These are phyloP conservation scores for Mallotus nudiflorus DNA, from an alignment of 345 rosid species.

Conservation along the genomic window DNA sequence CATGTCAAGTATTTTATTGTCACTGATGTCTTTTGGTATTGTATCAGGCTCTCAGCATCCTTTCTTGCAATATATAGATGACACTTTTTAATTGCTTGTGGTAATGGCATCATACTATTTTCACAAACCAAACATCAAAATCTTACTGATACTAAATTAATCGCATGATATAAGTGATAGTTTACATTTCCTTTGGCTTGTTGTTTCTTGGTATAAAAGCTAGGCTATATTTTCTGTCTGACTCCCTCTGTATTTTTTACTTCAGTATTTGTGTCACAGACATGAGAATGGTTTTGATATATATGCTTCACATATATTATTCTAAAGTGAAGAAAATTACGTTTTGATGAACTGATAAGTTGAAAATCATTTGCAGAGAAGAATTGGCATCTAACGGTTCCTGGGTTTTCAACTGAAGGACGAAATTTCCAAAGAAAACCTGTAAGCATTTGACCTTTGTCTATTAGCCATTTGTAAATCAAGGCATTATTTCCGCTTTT, in stretches of 20 bases:
- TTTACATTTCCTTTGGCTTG: neutral
- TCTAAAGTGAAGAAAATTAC: slow-evolving; percentile 6
- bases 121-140: neutral
- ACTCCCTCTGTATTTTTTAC: neutral
- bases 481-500: neutral
- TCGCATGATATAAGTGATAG: neutral
- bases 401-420: slow-evolving; percentile 87
- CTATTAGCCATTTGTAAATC: neutral
- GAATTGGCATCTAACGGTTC: slow-evolving; percentile 77
- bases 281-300: neutral
- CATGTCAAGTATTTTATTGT: neutral
- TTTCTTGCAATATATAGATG: neutral
- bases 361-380: slow-evolving; percentile 59
- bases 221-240: neutral
- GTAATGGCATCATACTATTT: neutral
- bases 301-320: slow-evolving; percentile 8
- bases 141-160: neutral
- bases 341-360: slow-evolving; percentile 19
- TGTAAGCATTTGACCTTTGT: slow-evolving; percentile 44
- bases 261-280: no score
- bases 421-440: slow-evolving; percentile 55
- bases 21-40: neutral
- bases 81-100: neutral
- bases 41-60: neutral
- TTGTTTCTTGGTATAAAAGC: neutral